phyloP scores from a whole-genome alignment of 192 early-diverging fungal species.

The Cladochytrium replicatum region DNA sequence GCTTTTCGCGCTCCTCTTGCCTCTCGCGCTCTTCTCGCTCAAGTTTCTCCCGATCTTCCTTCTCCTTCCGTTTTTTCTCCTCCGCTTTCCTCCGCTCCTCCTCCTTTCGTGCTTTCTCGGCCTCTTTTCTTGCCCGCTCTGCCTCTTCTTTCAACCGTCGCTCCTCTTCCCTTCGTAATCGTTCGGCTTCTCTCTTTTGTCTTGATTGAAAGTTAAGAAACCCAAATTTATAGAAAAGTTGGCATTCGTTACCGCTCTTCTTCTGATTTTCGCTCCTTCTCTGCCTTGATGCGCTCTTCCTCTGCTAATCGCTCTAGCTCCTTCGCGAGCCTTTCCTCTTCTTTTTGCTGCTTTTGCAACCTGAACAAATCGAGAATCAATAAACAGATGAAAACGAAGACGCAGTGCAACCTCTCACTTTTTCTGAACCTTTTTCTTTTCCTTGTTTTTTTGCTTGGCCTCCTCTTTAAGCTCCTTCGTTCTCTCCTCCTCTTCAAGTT shows the following conservation, averaged over 20 bases:
- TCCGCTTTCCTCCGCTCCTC: constrained; percentile 45
- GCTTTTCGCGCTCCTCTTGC: neutral
- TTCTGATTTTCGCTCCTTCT: constrained; percentile 18
- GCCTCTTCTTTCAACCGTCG: constrained; percentile 41
- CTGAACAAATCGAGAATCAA: constrained; percentile 23
- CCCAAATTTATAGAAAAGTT: neutral
- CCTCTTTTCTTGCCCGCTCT: constrained; percentile 30
- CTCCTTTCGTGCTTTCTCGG: constrained; percentile 48
- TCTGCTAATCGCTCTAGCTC: constrained; percentile 29
- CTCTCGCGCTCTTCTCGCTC: constrained; percentile 7
- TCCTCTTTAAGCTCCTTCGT: constrained; percentile 27
- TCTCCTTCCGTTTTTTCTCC: constrained; percentile 23
- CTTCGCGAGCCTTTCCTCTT: constrained; percentile 50
- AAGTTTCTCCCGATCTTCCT: constrained; percentile 6
- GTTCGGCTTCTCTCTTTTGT: constrained; percentile 31
- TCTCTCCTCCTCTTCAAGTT: constrained; percentile 76
- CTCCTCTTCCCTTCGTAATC: constrained; percentile 43
- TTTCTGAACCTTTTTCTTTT: constrained; percentile 47
- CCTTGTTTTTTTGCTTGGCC: constrained; percentile 32
- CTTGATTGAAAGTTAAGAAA: neutral
- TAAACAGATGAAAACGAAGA: constrained; percentile 4
- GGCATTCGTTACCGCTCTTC: constrained; percentile 12
- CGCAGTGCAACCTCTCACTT: constrained; percentile 29
- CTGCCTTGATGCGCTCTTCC: constrained; percentile 26
- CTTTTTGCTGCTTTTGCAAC: constrained; percentile 57